Evolutionary conservation across 768 basidiomycete species (phyloP), one percentile per base, ranked within the genome.

Genomic region (Pilatotrama ljubarskyi): DNA sequence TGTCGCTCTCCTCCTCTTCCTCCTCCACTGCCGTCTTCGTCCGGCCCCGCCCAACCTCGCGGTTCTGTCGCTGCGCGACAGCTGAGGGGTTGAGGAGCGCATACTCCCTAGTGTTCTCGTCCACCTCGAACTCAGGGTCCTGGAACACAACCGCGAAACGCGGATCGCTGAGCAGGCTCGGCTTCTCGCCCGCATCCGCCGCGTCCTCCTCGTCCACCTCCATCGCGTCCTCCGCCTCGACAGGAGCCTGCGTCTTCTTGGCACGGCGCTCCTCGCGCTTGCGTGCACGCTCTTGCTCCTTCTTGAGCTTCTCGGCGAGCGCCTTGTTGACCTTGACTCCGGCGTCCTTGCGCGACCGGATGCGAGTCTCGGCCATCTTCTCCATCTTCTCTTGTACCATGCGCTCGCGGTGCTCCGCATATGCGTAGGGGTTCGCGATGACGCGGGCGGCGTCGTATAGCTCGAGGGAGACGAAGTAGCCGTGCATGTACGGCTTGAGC

Each of bases 401-500:
- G 68, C 87, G 88, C 73, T 96, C 94, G 63, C 94, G 89, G 73
- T 98, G 88, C 69, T 99, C 97, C 40, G 87, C 87, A 72, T 98
- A 98, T 10, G 89, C 93, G 71, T 93, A 95, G 2, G 97, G 97
- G 77, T 98, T 98, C 57, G 94, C 89, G 65, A 98, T 95, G 64
- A 96, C 83, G 32, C 95, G 88, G 1, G 97, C 97, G 51, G 95
- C 90, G 67, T 95, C 93, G 77, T 98, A 98, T 5, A 98, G 84
- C 68, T 94, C 93, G 75, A 98, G 86, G 5, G 95, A 92, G 63
- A 98, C 75, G 78, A 99, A 98, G 84, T 95, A 98, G 42, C 97
- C 97, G 74, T 99, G 97, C 96, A 99, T 98, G 76, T 98, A 99
- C 4, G 97, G 97, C 74, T 96, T 96, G 80, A 98, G 91, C 17